Evolutionary conservation across 148 eudicot species (phyloP).

Genomic region (Talinum fruticosum): DNA sequence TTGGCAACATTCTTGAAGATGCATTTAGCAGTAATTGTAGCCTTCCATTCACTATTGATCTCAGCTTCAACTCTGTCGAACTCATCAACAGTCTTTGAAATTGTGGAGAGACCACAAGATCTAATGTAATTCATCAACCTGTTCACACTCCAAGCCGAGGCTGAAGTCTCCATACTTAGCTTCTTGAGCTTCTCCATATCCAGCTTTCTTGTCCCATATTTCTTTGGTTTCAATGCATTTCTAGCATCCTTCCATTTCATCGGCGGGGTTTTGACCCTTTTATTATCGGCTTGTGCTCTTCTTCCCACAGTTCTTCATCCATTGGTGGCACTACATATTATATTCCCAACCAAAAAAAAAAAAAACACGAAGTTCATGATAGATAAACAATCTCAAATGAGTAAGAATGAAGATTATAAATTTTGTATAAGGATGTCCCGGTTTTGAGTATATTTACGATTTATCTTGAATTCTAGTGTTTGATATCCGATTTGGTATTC

Average conservation of each 20-base stretch:
- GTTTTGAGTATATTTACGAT: too few species aligned
- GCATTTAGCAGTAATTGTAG: conserved; percentile 46
- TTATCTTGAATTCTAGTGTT: too few species aligned
- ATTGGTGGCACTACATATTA: conserved; percentile 45
- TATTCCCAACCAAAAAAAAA: too few species aligned
- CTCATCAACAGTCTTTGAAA: conserved; percentile 53
- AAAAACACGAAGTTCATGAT: too few species aligned
- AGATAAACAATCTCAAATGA: too few species aligned
- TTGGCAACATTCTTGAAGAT: conserved; percentile 63
- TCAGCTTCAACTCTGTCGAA: conserved; percentile 54
- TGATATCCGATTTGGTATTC: too few species aligned
- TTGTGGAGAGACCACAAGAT: conserved; percentile 55
- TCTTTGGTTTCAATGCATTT: conserved; percentile 33
- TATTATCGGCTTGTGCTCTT: conserved; percentile 24
- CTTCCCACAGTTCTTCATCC: conserved; percentile 43
- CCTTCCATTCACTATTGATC: conserved; percentile 73
- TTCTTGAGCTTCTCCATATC: conserved; percentile 58
- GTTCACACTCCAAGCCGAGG: conserved; percentile 59
- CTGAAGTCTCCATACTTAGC: conserved; percentile 40
- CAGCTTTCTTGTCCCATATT: conserved; percentile 40
- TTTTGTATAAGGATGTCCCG: too few species aligned
- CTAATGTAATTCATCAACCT: conserved; percentile 47
- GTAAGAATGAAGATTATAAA: too few species aligned
- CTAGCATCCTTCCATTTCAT: conserved; percentile 35
- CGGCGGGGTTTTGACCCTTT: conserved; percentile 38